Conservation (phyloP, 2,329 filamentous ascomycete genomes). For the Tympanopsis confertula region DNA sequence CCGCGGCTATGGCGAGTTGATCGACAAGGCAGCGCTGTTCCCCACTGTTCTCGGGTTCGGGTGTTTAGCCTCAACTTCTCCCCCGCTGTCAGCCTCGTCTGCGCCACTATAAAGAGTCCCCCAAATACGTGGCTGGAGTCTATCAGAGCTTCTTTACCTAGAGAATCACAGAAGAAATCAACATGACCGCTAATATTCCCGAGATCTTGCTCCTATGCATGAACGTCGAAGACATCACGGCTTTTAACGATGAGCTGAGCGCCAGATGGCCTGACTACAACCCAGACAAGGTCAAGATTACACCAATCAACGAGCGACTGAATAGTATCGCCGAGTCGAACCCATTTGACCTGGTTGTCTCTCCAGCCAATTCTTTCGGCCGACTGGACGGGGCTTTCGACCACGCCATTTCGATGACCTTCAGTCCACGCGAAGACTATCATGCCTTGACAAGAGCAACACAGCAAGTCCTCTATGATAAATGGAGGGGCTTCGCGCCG, state of each 20-base stretch:
- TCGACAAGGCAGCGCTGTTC: too few relatives aligned
- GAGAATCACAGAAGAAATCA: conserved; percentile 1
- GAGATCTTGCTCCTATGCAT: conserved; percentile 28
- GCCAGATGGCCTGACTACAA: conserved; percentile 7
- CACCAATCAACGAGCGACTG: conserved; percentile 25
- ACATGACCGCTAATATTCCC: conserved; percentile 14
- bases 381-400: conserved; percentile 42
- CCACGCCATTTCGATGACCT: conserved; percentile 35
- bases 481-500: conserved; percentile 35
- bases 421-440: conserved; percentile 31
- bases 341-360: conserved; percentile 35
- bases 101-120: too few relatives aligned
- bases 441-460: conserved; percentile 30
- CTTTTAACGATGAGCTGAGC: conserved; percentile 23
- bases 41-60: too few relatives aligned
- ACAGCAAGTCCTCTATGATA: conserved; percentile 29
- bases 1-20: too few relatives aligned
- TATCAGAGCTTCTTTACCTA: too few relatives aligned
- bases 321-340: conserved; percentile 18
- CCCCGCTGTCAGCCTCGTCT: too few relatives aligned
- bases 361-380: conserved; percentile 41
- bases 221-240: conserved; percentile 19
- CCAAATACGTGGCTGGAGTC: too few relatives aligned
- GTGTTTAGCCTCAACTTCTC: too few relatives aligned
- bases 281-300: conserved; percentile 17